phyloP scores from a whole-genome alignment of 2,329 filamentous ascomycete genomes.

The Cercospora beticola region DNA sequence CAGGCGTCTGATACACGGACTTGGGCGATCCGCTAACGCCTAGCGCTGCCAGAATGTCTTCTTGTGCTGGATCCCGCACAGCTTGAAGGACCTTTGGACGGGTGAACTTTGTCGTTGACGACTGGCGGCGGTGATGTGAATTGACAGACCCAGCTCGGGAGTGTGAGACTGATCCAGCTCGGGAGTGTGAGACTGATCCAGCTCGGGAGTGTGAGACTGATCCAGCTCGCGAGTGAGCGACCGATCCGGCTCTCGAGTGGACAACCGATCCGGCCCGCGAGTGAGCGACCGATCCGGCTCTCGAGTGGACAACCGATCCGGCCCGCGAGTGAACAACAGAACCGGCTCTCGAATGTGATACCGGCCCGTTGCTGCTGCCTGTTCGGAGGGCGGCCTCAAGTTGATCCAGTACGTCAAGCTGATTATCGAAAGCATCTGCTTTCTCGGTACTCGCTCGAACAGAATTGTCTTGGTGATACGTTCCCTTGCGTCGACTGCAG shows the following conservation, averaged over 20 bases:
- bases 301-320: conserved; percentile 10
- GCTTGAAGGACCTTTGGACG: conserved; percentile 31
- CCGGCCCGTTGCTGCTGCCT: conserved; percentile 3
- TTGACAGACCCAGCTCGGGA: conserved; percentile 33
- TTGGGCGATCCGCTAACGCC: conserved; percentile 42
- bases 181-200: conserved; percentile 23
- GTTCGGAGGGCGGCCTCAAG: conserved; percentile 37
- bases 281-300: conserved; percentile 15
- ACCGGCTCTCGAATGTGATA: conserved; percentile 3
- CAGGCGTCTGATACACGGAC: conserved; percentile 40
- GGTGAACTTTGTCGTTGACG: conserved; percentile 21
- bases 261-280: conserved; percentile 14
- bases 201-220: conserved; percentile 30
- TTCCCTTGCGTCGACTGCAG: conserved; percentile 3
- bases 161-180: conserved; percentile 23
- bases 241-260: conserved; percentile 17
- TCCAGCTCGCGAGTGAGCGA: conserved; percentile 18
- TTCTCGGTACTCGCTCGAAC: conserved; percentile 5
- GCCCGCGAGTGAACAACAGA: conserved; percentile 18
- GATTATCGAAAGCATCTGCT: conserved; percentile 8
- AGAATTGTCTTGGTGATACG: conserved; percentile 1
- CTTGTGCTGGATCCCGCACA: conserved; percentile 34
- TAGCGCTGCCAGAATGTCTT: conserved; percentile 39
- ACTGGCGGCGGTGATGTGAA: conserved; percentile 25
- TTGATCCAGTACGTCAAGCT: conserved; percentile 24